phyloP scores from a whole-genome alignment of 495 filamentous ascomycete species.

The Neurospora sp. region DNA sequence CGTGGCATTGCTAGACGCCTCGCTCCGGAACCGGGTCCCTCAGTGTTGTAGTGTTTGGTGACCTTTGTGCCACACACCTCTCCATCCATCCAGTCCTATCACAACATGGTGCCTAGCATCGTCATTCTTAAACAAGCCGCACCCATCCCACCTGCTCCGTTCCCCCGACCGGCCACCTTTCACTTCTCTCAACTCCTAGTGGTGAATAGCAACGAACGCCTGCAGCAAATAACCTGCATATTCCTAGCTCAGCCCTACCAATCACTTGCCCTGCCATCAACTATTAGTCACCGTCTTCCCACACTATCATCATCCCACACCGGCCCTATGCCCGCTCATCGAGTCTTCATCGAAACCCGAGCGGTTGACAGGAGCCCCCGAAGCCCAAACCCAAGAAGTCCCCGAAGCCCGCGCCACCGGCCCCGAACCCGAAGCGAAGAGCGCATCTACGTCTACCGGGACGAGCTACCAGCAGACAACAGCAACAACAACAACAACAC shows the following conservation, averaged over 20 bases:
- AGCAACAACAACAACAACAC: not conserved
- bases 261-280: not conserved
- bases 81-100: not conserved
- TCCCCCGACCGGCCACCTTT: not conserved
- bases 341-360: constrained; percentile 13
- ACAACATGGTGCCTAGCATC: not conserved
- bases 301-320: not conserved
- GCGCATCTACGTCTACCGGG: constrained; percentile 9
- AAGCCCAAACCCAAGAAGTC: constrained; percentile 2
- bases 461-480: constrained; percentile 3
- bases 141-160: not conserved
- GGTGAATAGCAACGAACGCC: not conserved
- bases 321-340: constrained; percentile 5
- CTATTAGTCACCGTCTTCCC: not conserved
- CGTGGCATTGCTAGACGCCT: not conserved
- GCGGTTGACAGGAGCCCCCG: constrained; percentile 1
- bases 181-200: not conserved
- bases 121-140: not conserved
- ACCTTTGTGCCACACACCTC: not conserved
- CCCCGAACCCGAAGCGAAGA: constrained; percentile 11
- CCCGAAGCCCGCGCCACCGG: constrained; percentile 6
- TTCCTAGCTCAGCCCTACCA: not conserved
- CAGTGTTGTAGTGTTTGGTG: not conserved
- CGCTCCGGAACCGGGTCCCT: not conserved
- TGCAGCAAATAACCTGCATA: not conserved